Base-by-base conservation (phyloP, 768 basidiomycete species). In the Tulasnella sp. region DNA sequence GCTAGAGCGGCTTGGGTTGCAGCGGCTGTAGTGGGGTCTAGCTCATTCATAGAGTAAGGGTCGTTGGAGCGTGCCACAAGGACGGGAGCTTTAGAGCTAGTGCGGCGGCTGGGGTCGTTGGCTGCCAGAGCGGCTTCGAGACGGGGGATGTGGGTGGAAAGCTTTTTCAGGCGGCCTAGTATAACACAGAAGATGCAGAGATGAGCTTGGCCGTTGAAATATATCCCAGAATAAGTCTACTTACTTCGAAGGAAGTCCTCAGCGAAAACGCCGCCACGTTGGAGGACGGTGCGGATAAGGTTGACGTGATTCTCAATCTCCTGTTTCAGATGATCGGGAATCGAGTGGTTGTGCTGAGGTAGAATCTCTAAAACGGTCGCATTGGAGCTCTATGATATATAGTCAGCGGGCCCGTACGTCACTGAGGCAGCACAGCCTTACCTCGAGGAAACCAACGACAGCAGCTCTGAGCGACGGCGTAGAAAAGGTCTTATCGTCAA, bases 231-330 rank as follows among this genome's bases (percentile, higher is more conserved):
- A n/a, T 24, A 1, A 48, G 44, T 11, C 29, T 29, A 59, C 58
- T 59, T 30, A 59, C 58, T 59, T 7, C 58, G 58, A 30, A 59
- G 41, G 41, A 59, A 59, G 30, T 59, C 58, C 32, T 59, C 58
- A 27, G 58, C 58, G 32, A 59, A 59, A 21, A 59, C 58, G 47
- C 58, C 58, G 29, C 58, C 58, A 51, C 58, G 47, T 49, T 59
- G 58, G 19, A 59, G 23, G 29, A 59, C 58, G 47, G 58, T 59
- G 29, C 49, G 47, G 47, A 59, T 30, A 19, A 59, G 58, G 49
- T 59, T 59, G 24, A 59, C 58, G 32, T 59, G 58, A 24, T 59
- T 59, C 30, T 59, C 58, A 24, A 59, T 59, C 21, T 59, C 58
- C 30, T 59, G 58, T 27, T 41, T 59, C 11, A 59, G 47, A 50